Evolutionary conservation across 75 land plant genomes (phyloP).

Genomic region (Cunninghamia lanceolata): DNA sequence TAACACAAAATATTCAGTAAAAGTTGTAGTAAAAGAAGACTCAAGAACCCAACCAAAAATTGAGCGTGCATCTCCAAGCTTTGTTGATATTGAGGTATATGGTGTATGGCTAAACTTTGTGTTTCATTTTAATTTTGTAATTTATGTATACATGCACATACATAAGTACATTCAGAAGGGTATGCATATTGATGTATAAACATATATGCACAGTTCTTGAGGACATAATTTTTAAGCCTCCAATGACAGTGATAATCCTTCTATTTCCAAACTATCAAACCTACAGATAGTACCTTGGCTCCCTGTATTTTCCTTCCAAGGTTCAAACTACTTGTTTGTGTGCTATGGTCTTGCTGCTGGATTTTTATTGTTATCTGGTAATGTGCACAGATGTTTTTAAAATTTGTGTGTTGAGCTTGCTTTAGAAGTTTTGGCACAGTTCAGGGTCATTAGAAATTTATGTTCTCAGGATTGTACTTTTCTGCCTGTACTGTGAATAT

Average conservation of each 20-base stretch:
- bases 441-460: not conserved
- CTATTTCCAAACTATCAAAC: not conserved
- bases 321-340: not conserved
- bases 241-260: not conserved
- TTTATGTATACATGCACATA: not conserved
- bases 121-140: not conserved
- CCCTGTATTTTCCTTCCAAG: not conserved
- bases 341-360: not conserved
- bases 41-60: constrained; percentile 30
- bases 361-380: not conserved
- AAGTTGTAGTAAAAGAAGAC: constrained; percentile 56
- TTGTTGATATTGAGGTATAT: constrained; percentile 54
- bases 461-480: not conserved
- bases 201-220: not conserved
- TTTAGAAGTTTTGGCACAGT: not conserved
- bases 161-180: not conserved
- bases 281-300: not conserved
- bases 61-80: constrained; percentile 89
- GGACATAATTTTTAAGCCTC: not conserved
- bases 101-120: not conserved
- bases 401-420: not conserved
- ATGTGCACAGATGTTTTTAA: not conserved
- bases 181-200: not conserved
- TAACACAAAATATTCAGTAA: constrained; percentile 63
- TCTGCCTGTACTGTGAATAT: not conserved